These are phyloP conservation scores for Magnolia changhungtana DNA, from an alignment of 164 flowering plant genomes.

Conservation along the genomic window DNA sequence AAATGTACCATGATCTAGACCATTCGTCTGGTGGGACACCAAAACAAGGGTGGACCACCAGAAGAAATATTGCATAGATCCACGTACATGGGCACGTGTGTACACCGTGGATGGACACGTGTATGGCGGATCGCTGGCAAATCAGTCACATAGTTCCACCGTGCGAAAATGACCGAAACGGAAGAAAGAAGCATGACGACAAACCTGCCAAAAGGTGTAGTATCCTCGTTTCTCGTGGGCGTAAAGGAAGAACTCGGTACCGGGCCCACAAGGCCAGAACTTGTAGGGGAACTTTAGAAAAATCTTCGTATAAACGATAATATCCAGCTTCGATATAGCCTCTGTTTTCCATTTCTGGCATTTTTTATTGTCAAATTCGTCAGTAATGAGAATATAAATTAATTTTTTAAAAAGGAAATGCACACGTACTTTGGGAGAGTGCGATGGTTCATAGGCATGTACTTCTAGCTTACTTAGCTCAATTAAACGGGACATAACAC, in stretches of 20 bases:
- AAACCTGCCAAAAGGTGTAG: constrained; percentile 99
- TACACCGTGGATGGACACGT: no score
- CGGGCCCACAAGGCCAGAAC: constrained; percentile 89
- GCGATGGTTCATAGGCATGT: no score
- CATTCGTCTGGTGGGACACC: not conserved
- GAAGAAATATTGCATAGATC: no score
- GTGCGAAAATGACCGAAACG: not conserved
- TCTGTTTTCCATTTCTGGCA: constrained; percentile 82
- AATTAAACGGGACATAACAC: no score
- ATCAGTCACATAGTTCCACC: not conserved
- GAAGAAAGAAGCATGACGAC: constrained; percentile 7
- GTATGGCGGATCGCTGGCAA: not conserved
- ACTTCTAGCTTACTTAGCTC: no score
- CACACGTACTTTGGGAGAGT: no score
- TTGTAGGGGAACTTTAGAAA: constrained; percentile 79
- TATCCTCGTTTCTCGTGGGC: constrained; percentile 93
- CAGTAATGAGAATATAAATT: not conserved
- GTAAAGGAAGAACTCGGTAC: constrained; percentile 82
- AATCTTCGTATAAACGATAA: constrained; percentile 90
- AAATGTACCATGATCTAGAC: not conserved
- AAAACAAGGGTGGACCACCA: no score
- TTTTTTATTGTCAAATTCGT: not conserved
- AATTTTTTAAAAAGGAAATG: no score
- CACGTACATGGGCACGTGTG: no score
- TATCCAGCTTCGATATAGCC: constrained; percentile 68